Conservation (phyloP, 495 filamentous ascomycete genomes). For the Acidiella bohemica region DNA sequence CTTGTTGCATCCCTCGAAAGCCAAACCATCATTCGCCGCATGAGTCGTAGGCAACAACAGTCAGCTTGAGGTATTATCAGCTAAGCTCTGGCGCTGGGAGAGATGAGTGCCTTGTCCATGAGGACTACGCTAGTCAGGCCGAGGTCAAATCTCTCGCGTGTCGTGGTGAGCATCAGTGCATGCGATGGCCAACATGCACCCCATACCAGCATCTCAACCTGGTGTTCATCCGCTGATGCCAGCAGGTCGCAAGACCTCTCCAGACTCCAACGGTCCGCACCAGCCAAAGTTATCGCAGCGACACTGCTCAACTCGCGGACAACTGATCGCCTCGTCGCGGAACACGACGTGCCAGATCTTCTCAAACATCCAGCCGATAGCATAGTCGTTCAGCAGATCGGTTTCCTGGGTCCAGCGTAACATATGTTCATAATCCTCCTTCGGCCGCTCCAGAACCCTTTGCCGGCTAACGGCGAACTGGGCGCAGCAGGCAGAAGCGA, state of each 20-base stretch:
- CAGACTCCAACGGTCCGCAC: not conserved
- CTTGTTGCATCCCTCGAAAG: no score
- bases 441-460: not conserved
- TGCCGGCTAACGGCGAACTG: not conserved
- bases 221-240: no score
- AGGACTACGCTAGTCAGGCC: no score
- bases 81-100: no score
- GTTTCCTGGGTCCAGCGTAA: not conserved
- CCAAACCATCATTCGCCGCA: no score
- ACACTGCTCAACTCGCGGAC: not conserved
- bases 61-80: no score
- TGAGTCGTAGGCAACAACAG: no score
- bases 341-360: not conserved
- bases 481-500: not conserved
- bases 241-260: not conserved
- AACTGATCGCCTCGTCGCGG: not conserved
- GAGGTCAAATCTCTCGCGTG: no score
- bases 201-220: no score
- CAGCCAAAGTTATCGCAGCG: slow-evolving; percentile 1
- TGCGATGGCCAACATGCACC: no score
- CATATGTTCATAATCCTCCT: not conserved
- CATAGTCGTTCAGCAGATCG: not conserved
- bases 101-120: no score
- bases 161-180: no score
- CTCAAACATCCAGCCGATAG: not conserved